These are phyloP conservation scores for Aspergillus nidulans DNA, from an alignment of 495 filamentous ascomycete genomes.

Conservation along the genomic window DNA sequence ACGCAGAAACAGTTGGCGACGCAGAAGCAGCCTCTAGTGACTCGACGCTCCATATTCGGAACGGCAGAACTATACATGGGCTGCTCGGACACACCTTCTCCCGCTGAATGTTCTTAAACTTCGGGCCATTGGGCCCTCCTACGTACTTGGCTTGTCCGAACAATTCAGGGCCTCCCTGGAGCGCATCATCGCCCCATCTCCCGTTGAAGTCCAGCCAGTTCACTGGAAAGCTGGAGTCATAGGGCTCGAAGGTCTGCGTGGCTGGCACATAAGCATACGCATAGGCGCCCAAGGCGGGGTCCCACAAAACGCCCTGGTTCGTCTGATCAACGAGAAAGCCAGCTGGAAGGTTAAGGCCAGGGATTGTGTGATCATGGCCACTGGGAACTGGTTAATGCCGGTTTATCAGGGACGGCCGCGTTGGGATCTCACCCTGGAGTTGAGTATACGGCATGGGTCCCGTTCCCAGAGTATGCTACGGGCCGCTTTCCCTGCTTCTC, in stretches of 20 bases:
- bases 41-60: slow-evolving; percentile 20
- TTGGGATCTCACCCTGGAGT: slow-evolving; percentile 36
- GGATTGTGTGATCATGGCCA: slow-evolving; percentile 56
- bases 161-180: slow-evolving; percentile 46
- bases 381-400: slow-evolving; percentile 18
- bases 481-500: slow-evolving; percentile 51
- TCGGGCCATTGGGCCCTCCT: slow-evolving; percentile 52
- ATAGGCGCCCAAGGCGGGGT: slow-evolving; percentile 48
- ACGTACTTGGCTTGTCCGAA: slow-evolving; percentile 47
- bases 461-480: slow-evolving; percentile 50
- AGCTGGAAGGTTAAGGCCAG: slow-evolving; percentile 59
- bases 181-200: slow-evolving; percentile 55
- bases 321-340: slow-evolving; percentile 59
- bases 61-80: slow-evolving; percentile 33
- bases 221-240: slow-evolving; percentile 36
- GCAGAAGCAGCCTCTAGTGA: slow-evolving; percentile 1
- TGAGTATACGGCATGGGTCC: slow-evolving; percentile 58
- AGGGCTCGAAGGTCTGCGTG: slow-evolving; percentile 39
- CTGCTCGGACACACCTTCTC: slow-evolving; percentile 39
- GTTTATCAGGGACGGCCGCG: not conserved
- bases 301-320: slow-evolving; percentile 52
- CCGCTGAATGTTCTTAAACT: slow-evolving; percentile 48
- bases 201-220: slow-evolving; percentile 52
- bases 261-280: slow-evolving; percentile 44
- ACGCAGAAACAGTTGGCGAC: not conserved